Evolutionary conservation across 2,329 filamentous ascomycete genomes (phyloP), one percentile per base, ranked within the genome.

Genomic region (Claviceps sp.): DNA sequence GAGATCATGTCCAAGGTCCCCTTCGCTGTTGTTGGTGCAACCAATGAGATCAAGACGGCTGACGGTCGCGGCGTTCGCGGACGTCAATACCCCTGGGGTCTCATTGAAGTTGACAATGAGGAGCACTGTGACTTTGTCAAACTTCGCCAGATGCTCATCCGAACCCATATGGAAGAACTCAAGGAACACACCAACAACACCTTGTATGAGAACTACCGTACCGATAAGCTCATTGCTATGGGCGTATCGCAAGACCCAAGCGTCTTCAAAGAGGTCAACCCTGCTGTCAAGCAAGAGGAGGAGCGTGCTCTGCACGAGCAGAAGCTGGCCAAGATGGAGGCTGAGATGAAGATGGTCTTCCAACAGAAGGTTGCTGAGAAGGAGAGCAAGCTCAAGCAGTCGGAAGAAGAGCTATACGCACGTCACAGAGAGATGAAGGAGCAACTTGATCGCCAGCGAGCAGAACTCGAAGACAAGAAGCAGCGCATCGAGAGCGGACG

Each of bases 271-370:
- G 93, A 98, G 83, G 89, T 98, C 79, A 98, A 98, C 81, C 93
- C 93, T 57, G 91, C 93, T 47, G 93, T 97, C 73, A 98, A 98
- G 85, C 93, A 98, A 74, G 93, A 98, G 71, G 93, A 98, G 75
- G 93, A 98, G 78, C 89, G 93, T 64, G 85, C 87, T 58, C 79
- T 98, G 61, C 93, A 98, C 79, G 93, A 98, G 75, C 90, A 96
- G 79, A 98, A 98, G 79, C 88, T 98, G 62, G 89, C 91, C 71
- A 98, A 98, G 88, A 98, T 98, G 93, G 93, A 98, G 73, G 84
- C 89, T 65, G 93, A 98, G 73, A 98, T 98, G 93, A 98, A 98
- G 88, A 95, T 96, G 88, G 93, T 98, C 61, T 98, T 98, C 89
- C 93, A 97, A 72, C 93, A 98, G 71, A 98, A 98, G 85, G 93